Conservation (phyloP, 495 filamentous ascomycete genomes). For the Sordaria brevicollis region DNA sequence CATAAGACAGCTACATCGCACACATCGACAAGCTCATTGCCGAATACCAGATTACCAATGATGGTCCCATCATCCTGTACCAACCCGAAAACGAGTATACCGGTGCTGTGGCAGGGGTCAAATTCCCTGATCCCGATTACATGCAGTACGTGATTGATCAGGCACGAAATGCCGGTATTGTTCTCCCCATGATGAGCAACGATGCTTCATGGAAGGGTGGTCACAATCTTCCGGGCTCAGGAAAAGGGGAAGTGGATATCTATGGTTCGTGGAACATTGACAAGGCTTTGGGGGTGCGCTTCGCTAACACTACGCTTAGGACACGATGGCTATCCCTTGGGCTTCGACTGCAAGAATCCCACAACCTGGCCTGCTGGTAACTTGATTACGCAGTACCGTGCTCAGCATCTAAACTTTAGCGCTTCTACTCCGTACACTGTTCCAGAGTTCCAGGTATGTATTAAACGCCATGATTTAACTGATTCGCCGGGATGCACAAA, state of each 20-base stretch:
- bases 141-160: conserved; percentile 62
- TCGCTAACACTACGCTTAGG: conserved; percentile 23
- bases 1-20: conserved; percentile 28
- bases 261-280: conserved; percentile 28
- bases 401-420: conserved; percentile 28
- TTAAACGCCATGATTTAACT: not conserved
- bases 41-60: conserved; percentile 67
- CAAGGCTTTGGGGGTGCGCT: not conserved
- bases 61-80: conserved; percentile 64
- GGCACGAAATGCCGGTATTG: conserved; percentile 54
- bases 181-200: conserved; percentile 68
- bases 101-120: not conserved
- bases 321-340: conserved; percentile 63
- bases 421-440: conserved; percentile 54
- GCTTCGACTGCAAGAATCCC: conserved; percentile 48
- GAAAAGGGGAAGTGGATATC: conserved; percentile 57
- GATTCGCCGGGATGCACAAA: not conserved
- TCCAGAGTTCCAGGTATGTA: conserved; percentile 35
- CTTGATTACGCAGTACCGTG: conserved; percentile 30
- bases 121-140: conserved; percentile 50
- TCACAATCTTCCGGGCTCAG: conserved; percentile 55
- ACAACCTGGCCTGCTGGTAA: conserved; percentile 36
- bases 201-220: conserved; percentile 47
- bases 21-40: conserved; percentile 55
- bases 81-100: conserved; percentile 74